Base-by-base conservation (phyloP, 2,329 filamentous ascomycete species). In the Clonostachys sp. region DNA sequence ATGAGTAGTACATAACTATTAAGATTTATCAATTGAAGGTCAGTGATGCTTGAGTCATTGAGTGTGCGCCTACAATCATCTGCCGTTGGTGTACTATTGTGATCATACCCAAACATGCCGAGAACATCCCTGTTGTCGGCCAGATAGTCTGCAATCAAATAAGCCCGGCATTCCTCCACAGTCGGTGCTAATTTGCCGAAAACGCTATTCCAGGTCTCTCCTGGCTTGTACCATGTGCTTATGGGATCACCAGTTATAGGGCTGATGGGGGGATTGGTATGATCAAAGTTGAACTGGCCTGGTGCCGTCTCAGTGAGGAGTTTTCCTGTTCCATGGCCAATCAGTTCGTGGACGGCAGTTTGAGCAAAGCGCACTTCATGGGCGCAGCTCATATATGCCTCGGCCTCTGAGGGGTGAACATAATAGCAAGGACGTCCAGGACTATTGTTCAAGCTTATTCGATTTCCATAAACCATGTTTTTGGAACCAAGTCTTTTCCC, bases 301-400 rank as follows among this genome's bases (percentile, higher is more conserved):
- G 67, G 63, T 3, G 66, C 57, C 2, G 68, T 75, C 58, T 85
- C 81, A 51, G 74, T 69, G 35, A 86, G 68, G 17, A 86, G 69
- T 57, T 79, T 81, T 12, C 81, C 81, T 39, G 81, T 85, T 12
- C 83, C 81, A 52, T 85, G 83, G 12, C 82, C 83, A 3, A 85
- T 66, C 5, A 85, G 73, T 59, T 85, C 81, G 64, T 89, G 86
- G 10, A 89, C 76, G 24, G 83, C 84, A 41, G 41, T 48, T n/a
- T 14, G 20, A 13, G 41, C 14, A 16, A 41, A 48, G 13, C 42
- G 46, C 16, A 48, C 41, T n/a, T 41, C 45, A 34, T 44, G 34
- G 6, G 41, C 41, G 12, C 18, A 44, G 5, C n/a, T 13, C 16
- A 35, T 45, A 9, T 40, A 48, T 14, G n/a, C 14, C n/a, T 7